These are phyloP conservation scores for Eremothecium gossypii DNA, from an alignment of 1,139 yeast genomes.

Conservation along the genomic window DNA sequence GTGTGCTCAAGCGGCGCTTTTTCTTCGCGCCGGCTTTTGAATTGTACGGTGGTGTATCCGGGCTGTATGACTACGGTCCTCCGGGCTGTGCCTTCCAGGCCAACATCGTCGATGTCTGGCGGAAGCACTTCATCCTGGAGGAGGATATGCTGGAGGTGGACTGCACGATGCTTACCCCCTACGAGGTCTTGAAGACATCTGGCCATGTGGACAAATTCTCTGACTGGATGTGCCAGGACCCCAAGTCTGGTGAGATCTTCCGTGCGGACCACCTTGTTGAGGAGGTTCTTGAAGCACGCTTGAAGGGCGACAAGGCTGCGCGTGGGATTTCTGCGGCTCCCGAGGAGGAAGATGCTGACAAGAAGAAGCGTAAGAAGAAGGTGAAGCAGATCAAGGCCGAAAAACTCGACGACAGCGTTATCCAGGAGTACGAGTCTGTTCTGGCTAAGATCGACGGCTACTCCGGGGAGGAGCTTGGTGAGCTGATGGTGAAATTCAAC, in stretches of 20 bases:
- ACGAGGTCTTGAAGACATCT: slow-evolving; percentile 93
- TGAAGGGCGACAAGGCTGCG: slow-evolving; percentile 94
- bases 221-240: slow-evolving; percentile 98
- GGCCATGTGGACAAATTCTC: slow-evolving; percentile 99
- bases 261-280: slow-evolving; percentile 98
- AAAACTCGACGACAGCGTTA: slow-evolving; percentile 73
- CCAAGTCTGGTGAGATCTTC: slow-evolving; percentile 93
- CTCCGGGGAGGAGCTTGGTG: slow-evolving; percentile 88
- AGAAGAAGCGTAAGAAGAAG: slow-evolving; percentile 89
- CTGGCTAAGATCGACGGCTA: slow-evolving; percentile 93
- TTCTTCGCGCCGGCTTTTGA: slow-evolving; percentile 97
- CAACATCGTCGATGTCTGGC: slow-evolving; percentile 88
- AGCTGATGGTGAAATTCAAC: slow-evolving; percentile 67
- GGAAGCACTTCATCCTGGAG: slow-evolving; percentile 93
- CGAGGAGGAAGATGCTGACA: slow-evolving; percentile 50
- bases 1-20: slow-evolving; percentile 87
- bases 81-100: slow-evolving; percentile 99
- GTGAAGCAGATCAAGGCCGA: slow-evolving; percentile 89
- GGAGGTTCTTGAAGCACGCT: slow-evolving; percentile 90
- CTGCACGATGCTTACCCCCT: slow-evolving; percentile 95
- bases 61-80: slow-evolving; percentile 97
- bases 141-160: slow-evolving; percentile 99
- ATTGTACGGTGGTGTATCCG: slow-evolving; percentile 96
- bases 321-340: slow-evolving; percentile 59
- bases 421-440: slow-evolving; percentile 70